phyloP scores from a whole-genome alignment of 2,329 filamentous ascomycete species.

The Lecanosticta acicola region DNA sequence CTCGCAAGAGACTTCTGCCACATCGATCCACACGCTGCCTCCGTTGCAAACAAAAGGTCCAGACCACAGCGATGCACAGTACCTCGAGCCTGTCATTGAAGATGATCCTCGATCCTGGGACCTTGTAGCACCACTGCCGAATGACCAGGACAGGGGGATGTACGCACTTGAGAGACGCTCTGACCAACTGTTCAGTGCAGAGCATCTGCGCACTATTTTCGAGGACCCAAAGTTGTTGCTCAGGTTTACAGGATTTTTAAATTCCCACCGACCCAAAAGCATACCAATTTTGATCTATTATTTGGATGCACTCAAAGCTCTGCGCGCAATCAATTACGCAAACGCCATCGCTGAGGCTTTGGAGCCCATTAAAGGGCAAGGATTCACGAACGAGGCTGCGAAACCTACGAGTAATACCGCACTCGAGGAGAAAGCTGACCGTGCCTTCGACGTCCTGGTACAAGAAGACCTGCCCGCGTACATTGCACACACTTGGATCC shows the following conservation, averaged over 20 bases:
- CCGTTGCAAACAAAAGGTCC: slow-evolving; percentile 42
- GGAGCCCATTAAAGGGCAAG: slow-evolving; percentile 50
- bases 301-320: slow-evolving; percentile 63
- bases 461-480: slow-evolving; percentile 66
- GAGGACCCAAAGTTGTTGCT: slow-evolving; percentile 57
- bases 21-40: slow-evolving; percentile 33
- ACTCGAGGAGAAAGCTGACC: slow-evolving; percentile 58
- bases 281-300: slow-evolving; percentile 65
- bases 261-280: slow-evolving; percentile 54
- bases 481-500: slow-evolving; percentile 62
- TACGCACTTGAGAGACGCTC: slow-evolving; percentile 60
- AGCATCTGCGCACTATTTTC: slow-evolving; percentile 62
- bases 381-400: slow-evolving; percentile 50
- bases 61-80: slow-evolving; percentile 37
- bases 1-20: slow-evolving; percentile 34
- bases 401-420: slow-evolving; percentile 52
- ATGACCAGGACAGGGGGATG: slow-evolving; percentile 24
- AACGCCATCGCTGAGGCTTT: slow-evolving; percentile 62
- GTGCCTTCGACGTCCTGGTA: slow-evolving; percentile 60
- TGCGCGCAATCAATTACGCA: slow-evolving; percentile 64
- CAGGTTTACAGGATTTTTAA: slow-evolving; percentile 63
- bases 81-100: slow-evolving; percentile 45
- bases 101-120: slow-evolving; percentile 52
- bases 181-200: slow-evolving; percentile 59
- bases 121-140: slow-evolving; percentile 41